Evolutionary conservation across 495 filamentous ascomycete genomes (phyloP).

Genomic region (Penicillium atrosanguineum): DNA sequence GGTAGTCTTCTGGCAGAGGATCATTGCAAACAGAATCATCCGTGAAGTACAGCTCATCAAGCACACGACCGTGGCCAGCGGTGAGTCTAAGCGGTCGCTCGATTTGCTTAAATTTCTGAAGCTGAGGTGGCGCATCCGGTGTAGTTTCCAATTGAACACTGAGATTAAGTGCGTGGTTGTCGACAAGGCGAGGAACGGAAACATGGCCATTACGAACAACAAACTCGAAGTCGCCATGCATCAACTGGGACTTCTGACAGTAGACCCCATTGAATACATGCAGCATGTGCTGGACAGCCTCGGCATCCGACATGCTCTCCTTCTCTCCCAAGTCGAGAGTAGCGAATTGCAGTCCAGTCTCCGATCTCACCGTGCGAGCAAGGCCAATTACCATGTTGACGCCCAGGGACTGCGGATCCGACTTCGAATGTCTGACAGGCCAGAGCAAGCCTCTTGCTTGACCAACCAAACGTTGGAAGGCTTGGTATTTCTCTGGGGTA

Average conservation of each 20-base stretch:
- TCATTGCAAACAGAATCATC: constrained; percentile 19
- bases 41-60: constrained; percentile 36
- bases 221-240: constrained; percentile 29
- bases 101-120: constrained; percentile 28
- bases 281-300: constrained; percentile 19
- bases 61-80: constrained; percentile 20
- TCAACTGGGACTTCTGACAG: constrained; percentile 17
- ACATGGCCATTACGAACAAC: constrained; percentile 24
- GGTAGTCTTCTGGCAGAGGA: constrained; percentile 21
- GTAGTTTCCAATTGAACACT: constrained; percentile 24
- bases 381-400: constrained; percentile 31
- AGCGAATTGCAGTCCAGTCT: constrained; percentile 29
- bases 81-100: constrained; percentile 27
- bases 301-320: constrained; percentile 9
- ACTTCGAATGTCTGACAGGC: constrained; percentile 21
- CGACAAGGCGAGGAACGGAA: constrained; percentile 28
- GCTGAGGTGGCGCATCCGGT: constrained; percentile 16
- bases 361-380: constrained; percentile 31
- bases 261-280: constrained; percentile 28
- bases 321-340: constrained; percentile 27
- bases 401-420: constrained; percentile 14
- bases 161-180: constrained; percentile 25
- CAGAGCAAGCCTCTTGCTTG: constrained; percentile 28
- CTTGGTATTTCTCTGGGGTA: constrained; percentile 19
- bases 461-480: constrained; percentile 22